Base-by-base conservation (phyloP, 2,329 filamentous ascomycete species). In the Amauroascus verrucosus region DNA sequence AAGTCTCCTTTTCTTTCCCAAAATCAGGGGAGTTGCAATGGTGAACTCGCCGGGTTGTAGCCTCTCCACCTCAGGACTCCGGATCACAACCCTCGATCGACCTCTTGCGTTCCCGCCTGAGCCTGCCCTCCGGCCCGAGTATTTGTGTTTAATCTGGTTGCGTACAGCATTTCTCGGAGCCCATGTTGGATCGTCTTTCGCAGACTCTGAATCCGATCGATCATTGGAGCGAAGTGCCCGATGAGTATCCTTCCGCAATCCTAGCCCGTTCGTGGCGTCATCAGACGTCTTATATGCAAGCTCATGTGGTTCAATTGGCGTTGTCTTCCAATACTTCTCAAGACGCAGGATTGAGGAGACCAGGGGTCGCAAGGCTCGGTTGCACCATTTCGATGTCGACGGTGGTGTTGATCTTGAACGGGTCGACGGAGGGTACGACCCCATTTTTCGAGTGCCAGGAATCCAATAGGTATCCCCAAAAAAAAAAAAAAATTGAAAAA, bases 291-390 rank as follows among this genome's bases (percentile, higher is more conserved):
- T 60, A 62, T 7, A 61, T 54, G 48, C 61, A 59, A 40, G 56
- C 4, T 54, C 38, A 9, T 53, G 30, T n/a, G 46, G 28, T 30
- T 50, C 59, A 6, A 65, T 63, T 6, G 62, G 61, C 20, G 63
- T 56, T 9, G 60, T 65, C 47, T 69, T 66, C 54, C 70, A 62
- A 53, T 72, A 66, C 55, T 70, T 72, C 54, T 69, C 68, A 30
- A 74, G 60, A 48, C 69, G 67, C 48, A 67, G 63, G 54, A 70
- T 65, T 47, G 71, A 62, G 16, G 69, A 70, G 16, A 64, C 65
- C 52, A 74, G 60, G 30, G 71, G 71, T 54, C 70, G 68, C 51
- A 74, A 59, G 54, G 72, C 66, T 58, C 70, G 68, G 55, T 71
- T 70, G 52, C 68, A 70, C 70, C 70, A 72, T 67, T 64, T 68